Percentiles rank a stretch among this genome's conserved stretches.
phyloP scores from a whole-genome alignment of 2,329 filamentous ascomycete species.

The Colletotrichum plurivorum region DNA sequence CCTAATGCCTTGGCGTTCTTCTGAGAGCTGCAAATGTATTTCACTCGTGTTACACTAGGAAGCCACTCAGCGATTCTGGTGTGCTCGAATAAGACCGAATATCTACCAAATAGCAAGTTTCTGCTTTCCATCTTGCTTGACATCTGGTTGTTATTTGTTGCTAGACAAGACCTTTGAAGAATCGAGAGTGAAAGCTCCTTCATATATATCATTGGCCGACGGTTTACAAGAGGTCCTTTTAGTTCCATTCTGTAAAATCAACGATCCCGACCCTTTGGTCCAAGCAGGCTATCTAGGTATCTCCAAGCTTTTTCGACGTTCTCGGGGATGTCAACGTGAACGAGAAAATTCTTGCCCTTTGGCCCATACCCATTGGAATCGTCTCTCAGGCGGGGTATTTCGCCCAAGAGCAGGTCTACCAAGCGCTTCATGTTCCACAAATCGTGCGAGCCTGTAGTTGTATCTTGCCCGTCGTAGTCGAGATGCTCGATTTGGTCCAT shows the following conservation, averaged over 20 bases:
- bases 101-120: too few relatives aligned
- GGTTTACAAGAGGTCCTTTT: not conserved
- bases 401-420: constrained; percentile 57
- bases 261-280: not conserved
- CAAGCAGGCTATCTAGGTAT: constrained; percentile 2
- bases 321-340: constrained; percentile 57
- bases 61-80: too few relatives aligned
- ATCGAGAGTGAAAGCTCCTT: too few relatives aligned
- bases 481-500: constrained; percentile 7
- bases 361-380: constrained; percentile 60
- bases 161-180: too few relatives aligned
- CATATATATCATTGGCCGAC: not conserved
- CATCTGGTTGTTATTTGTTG: too few relatives aligned
- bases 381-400: constrained; percentile 59
- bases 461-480: not conserved
- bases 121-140: too few relatives aligned
- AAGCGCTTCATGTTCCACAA: constrained; percentile 57
- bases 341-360: constrained; percentile 57
- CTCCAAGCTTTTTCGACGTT: constrained; percentile 53
- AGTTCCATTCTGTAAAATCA: not conserved
- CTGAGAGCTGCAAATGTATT: too few relatives aligned
- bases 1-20: constrained; percentile 37
- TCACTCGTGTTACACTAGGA: too few relatives aligned
- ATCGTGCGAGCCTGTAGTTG: constrained; percentile 7
- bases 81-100: too few relatives aligned